Evolutionary conservation across 495 filamentous ascomycete species (phyloP).

Genomic region (Daldinia concentrica): DNA sequence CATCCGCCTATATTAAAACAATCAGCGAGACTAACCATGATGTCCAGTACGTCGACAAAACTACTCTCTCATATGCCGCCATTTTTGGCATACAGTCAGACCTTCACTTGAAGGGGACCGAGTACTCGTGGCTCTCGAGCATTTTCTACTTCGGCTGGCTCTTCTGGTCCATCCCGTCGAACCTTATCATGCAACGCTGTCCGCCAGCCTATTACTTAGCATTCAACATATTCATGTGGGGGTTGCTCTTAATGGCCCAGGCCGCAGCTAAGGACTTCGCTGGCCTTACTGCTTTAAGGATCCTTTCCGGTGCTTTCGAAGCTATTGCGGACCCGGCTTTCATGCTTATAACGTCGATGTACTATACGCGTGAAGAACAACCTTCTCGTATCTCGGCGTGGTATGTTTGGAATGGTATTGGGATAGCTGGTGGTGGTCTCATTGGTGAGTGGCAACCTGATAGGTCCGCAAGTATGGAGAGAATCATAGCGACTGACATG

Average conservation of each 20-base stretch:
- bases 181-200: constrained; percentile 13
- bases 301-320: constrained; percentile 20
- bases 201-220: not conserved
- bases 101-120: constrained; percentile 4
- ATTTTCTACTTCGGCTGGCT: constrained; percentile 21
- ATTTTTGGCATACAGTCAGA: constrained; percentile 17
- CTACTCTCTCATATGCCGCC: constrained; percentile 9
- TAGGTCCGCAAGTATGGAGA: not conserved
- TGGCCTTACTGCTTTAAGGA: not conserved
- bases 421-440: constrained; percentile 53
- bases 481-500: not conserved
- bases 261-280: constrained; percentile 10
- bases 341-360: constrained; percentile 29
- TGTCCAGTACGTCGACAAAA: not conserved
- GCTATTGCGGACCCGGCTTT: constrained; percentile 19
- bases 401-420: constrained; percentile 53
- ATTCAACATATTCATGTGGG: constrained; percentile 15
- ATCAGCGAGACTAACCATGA: not conserved
- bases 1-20: not conserved
- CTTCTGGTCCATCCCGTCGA: constrained; percentile 11
- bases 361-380: constrained; percentile 23
- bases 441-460: constrained; percentile 19
- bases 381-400: constrained; percentile 51
- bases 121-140: constrained; percentile 14
- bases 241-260: constrained; percentile 7